Conservation (phyloP, 192 early-diverging fungal species). For the Entomortierella chlamydospora region DNA sequence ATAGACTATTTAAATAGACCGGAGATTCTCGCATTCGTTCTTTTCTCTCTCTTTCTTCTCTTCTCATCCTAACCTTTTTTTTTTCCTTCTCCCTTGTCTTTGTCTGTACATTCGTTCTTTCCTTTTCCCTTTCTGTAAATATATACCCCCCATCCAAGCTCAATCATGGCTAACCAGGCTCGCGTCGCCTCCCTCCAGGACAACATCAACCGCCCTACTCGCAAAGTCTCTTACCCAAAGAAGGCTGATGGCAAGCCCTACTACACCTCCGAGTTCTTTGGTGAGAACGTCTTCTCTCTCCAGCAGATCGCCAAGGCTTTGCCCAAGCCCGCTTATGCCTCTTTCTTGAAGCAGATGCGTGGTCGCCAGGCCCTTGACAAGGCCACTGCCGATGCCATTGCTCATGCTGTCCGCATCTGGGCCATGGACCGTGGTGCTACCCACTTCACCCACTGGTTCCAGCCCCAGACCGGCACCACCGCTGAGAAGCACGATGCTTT, state of each 20-base stretch:
- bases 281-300: constrained; percentile 93
- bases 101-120: constrained; percentile 4
- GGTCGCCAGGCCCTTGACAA: constrained; percentile 92
- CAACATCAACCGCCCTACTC: constrained; percentile 72
- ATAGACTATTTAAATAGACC: constrained; percentile 1
- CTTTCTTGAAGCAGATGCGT: constrained; percentile 93
- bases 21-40: neutral
- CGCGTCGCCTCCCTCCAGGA: constrained; percentile 60
- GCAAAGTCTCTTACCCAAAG: constrained; percentile 82
- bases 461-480: constrained; percentile 98
- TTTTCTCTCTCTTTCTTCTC: neutral
- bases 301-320: constrained; percentile 89
- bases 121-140: constrained; percentile 19
- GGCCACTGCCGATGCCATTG: constrained; percentile 97
- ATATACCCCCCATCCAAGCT: constrained; percentile 17
- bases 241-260: constrained; percentile 73
- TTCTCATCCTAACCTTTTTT: neutral
- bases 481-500: constrained; percentile 99
- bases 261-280: constrained; percentile 93
- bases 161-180: constrained; percentile 57
- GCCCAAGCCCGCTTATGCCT: constrained; percentile 95
- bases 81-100: neutral
- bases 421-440: constrained; percentile 97
- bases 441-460: constrained; percentile 99
- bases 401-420: constrained; percentile 98